A percentile compares a stretch with the other conserved stretches of the same genome.
phyloP scores from a whole-genome alignment of 176 grass and related monocot species.

The Phragmites australis region DNA sequence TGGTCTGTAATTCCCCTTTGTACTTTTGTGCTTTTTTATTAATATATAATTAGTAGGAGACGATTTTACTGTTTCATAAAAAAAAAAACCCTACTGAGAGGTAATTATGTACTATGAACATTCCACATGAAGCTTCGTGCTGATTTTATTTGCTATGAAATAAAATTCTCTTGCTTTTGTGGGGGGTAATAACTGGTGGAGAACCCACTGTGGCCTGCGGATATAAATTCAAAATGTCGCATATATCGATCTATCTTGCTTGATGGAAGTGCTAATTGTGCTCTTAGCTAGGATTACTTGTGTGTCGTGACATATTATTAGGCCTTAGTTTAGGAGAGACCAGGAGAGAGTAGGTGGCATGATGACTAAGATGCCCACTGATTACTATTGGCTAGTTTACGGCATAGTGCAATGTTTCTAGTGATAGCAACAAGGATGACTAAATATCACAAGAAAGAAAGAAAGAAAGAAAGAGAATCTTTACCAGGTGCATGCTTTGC shows the following conservation, averaged over 20 bases:
- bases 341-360: slow-evolving; percentile 41
- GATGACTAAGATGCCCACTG: slow-evolving; percentile 51
- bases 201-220: slow-evolving; percentile 29
- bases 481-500: slow-evolving; percentile 34
- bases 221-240: slow-evolving; percentile 12
- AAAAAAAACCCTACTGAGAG: too few relatives aligned
- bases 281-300: slow-evolving; percentile 26
- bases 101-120: slow-evolving; percentile 20
- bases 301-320: slow-evolving; percentile 2
- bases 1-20: too few relatives aligned
- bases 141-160: slow-evolving; percentile 1
- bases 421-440: slow-evolving; percentile 44
- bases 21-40: too few relatives aligned
- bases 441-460: slow-evolving; percentile 20
- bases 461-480: slow-evolving; percentile 32
- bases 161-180: slow-evolving; percentile 22
- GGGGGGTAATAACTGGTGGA: slow-evolving; percentile 31
- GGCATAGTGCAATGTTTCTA: slow-evolving; percentile 40
- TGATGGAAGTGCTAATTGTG: slow-evolving; percentile 22
- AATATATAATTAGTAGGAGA: too few relatives aligned
- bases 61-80: too few relatives aligned
- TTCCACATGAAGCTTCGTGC: slow-evolving; percentile 27
- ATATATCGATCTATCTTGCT: neutral
- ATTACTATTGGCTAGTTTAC: slow-evolving; percentile 55
- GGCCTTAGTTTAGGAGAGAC: slow-evolving; percentile 35